Base-by-base conservation (phyloP, 345 rosid genomes). In the Odontarrhena argentea region DNA sequence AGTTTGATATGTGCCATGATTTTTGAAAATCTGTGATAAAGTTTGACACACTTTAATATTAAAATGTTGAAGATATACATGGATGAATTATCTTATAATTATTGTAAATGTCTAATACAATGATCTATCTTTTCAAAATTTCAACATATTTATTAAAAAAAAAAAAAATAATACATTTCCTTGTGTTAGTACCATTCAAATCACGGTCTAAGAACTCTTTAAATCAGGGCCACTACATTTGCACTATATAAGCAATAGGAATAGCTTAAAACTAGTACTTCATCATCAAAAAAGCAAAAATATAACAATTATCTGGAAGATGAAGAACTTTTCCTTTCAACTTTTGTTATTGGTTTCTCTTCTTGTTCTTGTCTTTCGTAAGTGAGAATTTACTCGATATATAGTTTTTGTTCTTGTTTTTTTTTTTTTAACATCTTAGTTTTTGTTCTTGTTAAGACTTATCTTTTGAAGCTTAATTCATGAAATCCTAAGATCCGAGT, bases 281-380 rank as follows among this genome's bases (percentile, higher is more conserved):
- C 30, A 51, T 51, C 49, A 35, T 1, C n/a, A n/a, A n/a, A n/a
- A 41, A 63, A 38, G 14, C 12, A 57, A 47, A 37, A 25, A 0
- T 25, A 11, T 50, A 65, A 32, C 3, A 22, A 22, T 43, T 43
- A 15, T 9, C 6, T 37, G 41, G 32, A 67, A 9, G 11, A 68
- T 68, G 72, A 68, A 57, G 49, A 68, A 40, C 65, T 9, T 38
- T 47, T 37, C 65, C 41, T 57, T 68, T 4, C 63, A 57, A 8
- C 57, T 57, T 37, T 8, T 68, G 57, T 11, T 47, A 28, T 47
- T 68, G 65, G 49, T 55, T 57, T 37, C 72, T 47, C 65, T 66
- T 35, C 54, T 68, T 55, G 53, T 26, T 47, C 32, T 48, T 10
- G 41, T 37, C 57, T 37, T 37, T 15, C 41, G 72, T 57, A 68